A percentile compares a stretch with the other conserved stretches of the same genome.
These are phyloP conservation scores for Mortierella sp. DNA, from an alignment of 371 early-diverging fungal species.

Conservation along the genomic window DNA sequence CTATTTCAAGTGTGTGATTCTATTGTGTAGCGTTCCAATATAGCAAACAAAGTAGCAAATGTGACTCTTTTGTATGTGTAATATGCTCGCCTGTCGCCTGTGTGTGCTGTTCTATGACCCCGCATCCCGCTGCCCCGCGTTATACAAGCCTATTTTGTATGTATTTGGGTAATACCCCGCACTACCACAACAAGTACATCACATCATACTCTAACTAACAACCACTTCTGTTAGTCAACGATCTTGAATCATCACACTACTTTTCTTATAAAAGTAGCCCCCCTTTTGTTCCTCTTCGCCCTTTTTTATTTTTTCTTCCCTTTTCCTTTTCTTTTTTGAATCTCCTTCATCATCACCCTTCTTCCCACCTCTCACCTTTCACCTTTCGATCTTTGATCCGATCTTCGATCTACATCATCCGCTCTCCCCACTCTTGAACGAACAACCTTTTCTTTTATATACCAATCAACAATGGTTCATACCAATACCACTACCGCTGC, in stretches of 20 bases:
- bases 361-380: slow-evolving; percentile 15
- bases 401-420: background rate
- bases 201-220: slow-evolving; percentile 1
- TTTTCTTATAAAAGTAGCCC: slow-evolving; percentile 10
- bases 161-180: slow-evolving; percentile 3
- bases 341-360: background rate
- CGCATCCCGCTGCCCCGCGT: too few species aligned
- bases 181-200: background rate
- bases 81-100: background rate
- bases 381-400: slow-evolving; percentile 2
- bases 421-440: slow-evolving; percentile 6
- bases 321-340: slow-evolving; percentile 5
- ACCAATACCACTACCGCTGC: slow-evolving; percentile 56
- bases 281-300: background rate
- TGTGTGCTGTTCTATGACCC: too few species aligned
- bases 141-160: slow-evolving; percentile 2
- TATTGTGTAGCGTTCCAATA: slow-evolving; percentile 1
- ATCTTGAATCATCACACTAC: background rate
- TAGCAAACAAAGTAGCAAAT: background rate
- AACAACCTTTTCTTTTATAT: background rate
- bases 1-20: background rate
- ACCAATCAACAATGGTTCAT: slow-evolving; percentile 33
- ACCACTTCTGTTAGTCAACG: background rate
- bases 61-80: slow-evolving; percentile 11
- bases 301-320: slow-evolving; percentile 11